These are phyloP conservation scores for Phytopythium chamaehyphon DNA, from an alignment of 352 stramenopile species.

Conservation along the genomic window DNA sequence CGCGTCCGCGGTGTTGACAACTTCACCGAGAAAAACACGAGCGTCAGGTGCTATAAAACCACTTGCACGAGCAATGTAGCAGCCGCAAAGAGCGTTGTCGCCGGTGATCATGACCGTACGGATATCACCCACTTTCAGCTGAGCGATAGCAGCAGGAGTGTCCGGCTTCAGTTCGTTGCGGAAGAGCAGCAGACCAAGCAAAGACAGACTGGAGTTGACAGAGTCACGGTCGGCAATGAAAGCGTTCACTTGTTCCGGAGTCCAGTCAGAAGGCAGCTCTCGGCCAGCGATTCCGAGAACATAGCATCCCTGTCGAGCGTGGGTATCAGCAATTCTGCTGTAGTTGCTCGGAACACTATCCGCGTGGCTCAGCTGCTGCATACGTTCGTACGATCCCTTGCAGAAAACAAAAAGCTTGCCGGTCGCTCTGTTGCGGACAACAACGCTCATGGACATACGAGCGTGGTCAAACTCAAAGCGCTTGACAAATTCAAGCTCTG, in stretches of 20 bases:
- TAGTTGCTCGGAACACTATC: constrained; percentile 63
- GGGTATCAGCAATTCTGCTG: constrained; percentile 16
- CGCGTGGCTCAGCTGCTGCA: constrained; percentile 42
- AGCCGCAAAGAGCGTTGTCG: constrained; percentile 57
- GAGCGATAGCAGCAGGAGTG: constrained; percentile 46
- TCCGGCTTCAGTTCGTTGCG: constrained; percentile 80
- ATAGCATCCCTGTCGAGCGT: constrained; percentile 56
- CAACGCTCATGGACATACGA: constrained; percentile 80
- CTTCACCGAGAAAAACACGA: constrained; percentile 36
- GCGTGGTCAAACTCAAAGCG: constrained; percentile 85
- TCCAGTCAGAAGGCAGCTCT: constrained; percentile 29
- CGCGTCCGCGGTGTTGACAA: constrained; percentile 12
- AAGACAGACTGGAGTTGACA: constrained; percentile 62
- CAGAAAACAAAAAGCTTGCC: constrained; percentile 53
- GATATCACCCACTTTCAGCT: constrained; percentile 62
- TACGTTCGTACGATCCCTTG: constrained; percentile 76
- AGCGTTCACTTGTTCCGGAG: constrained; percentile 26
- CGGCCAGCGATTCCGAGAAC: constrained; percentile 55
- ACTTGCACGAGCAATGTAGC: constrained; percentile 40
- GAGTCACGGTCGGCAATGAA: constrained; percentile 56
- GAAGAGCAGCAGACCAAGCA: constrained; percentile 79
- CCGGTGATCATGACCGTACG: constrained; percentile 78
- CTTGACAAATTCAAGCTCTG: constrained; percentile 60
- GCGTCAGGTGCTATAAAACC: constrained; percentile 28
- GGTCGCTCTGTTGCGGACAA: constrained; percentile 41